Conservation (phyloP, 192 early-diverging fungal species). For the Allomyces macrogynus region DNA sequence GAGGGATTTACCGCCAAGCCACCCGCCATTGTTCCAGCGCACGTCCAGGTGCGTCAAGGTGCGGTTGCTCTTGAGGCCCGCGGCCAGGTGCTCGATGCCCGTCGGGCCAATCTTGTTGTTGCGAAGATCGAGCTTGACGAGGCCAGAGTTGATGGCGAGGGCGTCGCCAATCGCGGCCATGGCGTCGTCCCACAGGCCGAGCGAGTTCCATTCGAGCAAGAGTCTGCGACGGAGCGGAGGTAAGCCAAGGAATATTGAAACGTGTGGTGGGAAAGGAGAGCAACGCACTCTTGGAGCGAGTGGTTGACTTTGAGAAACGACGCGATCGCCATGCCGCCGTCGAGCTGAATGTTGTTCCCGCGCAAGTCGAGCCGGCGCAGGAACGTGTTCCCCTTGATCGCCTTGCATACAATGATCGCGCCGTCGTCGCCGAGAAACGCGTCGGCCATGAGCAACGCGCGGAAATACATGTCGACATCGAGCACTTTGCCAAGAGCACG, state of each 20-base stretch:
- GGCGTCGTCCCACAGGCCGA: slow-evolving; percentile 36
- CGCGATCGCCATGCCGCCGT: slow-evolving; percentile 31
- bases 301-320: slow-evolving; percentile 35
- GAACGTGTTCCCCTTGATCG: slow-evolving; percentile 30
- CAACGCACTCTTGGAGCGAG: slow-evolving; percentile 12
- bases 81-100: slow-evolving; percentile 15
- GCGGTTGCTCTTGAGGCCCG: slow-evolving; percentile 23
- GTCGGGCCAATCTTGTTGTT: slow-evolving; percentile 36
- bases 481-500: slow-evolving; percentile 18
- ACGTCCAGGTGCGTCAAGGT: slow-evolving; percentile 18
- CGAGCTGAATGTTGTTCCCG: slow-evolving; percentile 31
- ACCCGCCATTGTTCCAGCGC: slow-evolving; percentile 32
- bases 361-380: slow-evolving; percentile 22
- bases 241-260: no score
- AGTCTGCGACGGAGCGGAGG: slow-evolving; percentile 6
- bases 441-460: slow-evolving; percentile 19
- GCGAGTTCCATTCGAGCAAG: slow-evolving; percentile 37
- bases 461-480: slow-evolving; percentile 13
- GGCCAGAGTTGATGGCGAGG: slow-evolving; percentile 22
- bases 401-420: slow-evolving; percentile 17
- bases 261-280: no score
- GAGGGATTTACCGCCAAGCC: slow-evolving; percentile 23
- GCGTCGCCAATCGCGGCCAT: slow-evolving; percentile 27
- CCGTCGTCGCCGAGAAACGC: slow-evolving; percentile 35
- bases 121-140: slow-evolving; percentile 27